These are phyloP conservation scores for Macrolepiota dolichaula DNA, from an alignment of 768 basidiomycete species.

Conservation along the genomic window DNA sequence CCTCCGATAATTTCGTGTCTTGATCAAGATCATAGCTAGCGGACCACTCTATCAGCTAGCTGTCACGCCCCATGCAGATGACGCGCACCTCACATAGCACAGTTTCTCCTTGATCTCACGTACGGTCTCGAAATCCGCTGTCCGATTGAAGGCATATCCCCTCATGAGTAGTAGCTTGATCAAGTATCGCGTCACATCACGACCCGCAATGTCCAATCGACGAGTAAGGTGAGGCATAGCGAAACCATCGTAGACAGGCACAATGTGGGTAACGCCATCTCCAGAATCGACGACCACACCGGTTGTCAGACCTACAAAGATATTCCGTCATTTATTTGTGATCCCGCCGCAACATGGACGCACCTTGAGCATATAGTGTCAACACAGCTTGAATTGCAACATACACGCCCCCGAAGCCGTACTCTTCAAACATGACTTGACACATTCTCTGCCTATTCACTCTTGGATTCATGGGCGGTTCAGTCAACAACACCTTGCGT, in stretches of 20 bases:
- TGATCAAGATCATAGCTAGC: conserved; percentile 92
- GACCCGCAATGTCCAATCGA: conserved; percentile 94
- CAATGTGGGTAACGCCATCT: conserved; percentile 98
- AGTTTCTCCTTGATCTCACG: conserved; percentile 98
- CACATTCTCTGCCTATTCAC: conserved; percentile 91
- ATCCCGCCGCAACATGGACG: conserved; percentile 21
- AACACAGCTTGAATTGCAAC: conserved; percentile 98
- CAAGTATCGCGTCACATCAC: conserved; percentile 97
- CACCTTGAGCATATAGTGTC: conserved; percentile 98
- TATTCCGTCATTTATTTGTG: not conserved
- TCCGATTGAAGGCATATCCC: conserved; percentile 99
- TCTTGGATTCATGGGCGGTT: conserved; percentile 99
- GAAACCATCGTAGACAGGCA: conserved; percentile 97
- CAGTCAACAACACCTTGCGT: conserved; percentile 88
- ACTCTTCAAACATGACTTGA: conserved; percentile 99
- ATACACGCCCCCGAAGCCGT: conserved; percentile 93
- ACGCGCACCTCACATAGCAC: conserved; percentile 85
- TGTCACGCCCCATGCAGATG: conserved; percentile 23
- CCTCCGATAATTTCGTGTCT: conserved; percentile 89
- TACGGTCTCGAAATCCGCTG: conserved; percentile 99
- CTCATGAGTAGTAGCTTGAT: conserved; percentile 99
- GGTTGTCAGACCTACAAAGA: conserved; percentile 79
- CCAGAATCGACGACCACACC: conserved; percentile 99
- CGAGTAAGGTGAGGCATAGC: conserved; percentile 93
- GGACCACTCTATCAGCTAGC: conserved; percentile 42